Percentiles rank a stretch among this genome's conserved stretches.
phyloP scores from a whole-genome alignment of 2,329 filamentous ascomycete genomes.

The Nemania diffusa region DNA sequence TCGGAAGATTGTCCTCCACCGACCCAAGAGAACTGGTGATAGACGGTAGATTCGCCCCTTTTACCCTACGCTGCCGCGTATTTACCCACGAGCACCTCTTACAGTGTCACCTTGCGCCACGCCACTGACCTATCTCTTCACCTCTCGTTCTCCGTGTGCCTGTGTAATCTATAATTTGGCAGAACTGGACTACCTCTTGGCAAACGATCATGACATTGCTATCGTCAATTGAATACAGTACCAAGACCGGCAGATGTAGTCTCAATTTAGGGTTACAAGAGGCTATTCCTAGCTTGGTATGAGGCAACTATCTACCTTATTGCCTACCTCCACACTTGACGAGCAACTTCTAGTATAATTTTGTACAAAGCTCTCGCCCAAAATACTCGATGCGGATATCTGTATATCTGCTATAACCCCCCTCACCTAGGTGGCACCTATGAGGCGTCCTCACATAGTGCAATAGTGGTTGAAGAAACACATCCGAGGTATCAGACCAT shows the following conservation, averaged over 20 bases:
- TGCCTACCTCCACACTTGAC: constrained; percentile 9
- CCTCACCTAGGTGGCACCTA: constrained; percentile 19
- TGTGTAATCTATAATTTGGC: constrained; percentile 34
- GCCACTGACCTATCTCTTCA: constrained; percentile 23
- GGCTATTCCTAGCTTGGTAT: constrained; percentile 11
- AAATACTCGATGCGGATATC: constrained; percentile 9
- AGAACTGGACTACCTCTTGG: constrained; percentile 38
- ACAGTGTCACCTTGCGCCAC: constrained; percentile 29
- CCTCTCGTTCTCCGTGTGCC: constrained; percentile 14
- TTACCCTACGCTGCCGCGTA: constrained; percentile 39
- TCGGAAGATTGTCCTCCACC: constrained; percentile 38
- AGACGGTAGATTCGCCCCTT: constrained; percentile 31
- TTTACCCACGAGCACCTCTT: constrained; percentile 40
- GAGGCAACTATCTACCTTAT: not conserved
- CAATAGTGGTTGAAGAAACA: not conserved
- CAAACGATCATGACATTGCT: constrained; percentile 24
- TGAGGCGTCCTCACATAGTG: constrained; percentile 1
- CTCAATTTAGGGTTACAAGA: not conserved
- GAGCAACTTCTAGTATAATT: not conserved
- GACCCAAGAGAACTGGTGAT: constrained; percentile 13
- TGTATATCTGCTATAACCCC: constrained; percentile 16
- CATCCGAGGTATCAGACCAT: constrained; percentile 22
- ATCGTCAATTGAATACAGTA: constrained; percentile 33
- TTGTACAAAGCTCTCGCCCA: constrained; percentile 1
- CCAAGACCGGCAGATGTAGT: constrained; percentile 40